These are phyloP conservation scores for Pyricularia grisea DNA, from an alignment of 2,329 filamentous ascomycete genomes.

Conservation along the genomic window DNA sequence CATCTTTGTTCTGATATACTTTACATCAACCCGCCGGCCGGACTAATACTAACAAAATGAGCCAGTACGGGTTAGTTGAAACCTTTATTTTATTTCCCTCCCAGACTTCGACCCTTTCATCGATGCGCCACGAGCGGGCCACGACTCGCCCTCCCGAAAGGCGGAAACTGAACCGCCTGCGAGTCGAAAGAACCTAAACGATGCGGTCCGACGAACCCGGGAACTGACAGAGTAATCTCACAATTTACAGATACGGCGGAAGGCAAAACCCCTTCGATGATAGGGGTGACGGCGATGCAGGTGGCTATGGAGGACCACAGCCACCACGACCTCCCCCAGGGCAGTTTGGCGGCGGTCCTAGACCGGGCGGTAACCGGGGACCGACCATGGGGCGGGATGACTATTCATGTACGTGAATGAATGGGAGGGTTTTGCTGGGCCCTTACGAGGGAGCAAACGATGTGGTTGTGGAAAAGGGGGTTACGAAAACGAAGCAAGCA, in stretches of 20 bases:
- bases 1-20: neutral
- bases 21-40: neutral
- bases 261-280: conserved; percentile 49
- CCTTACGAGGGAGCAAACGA: neutral
- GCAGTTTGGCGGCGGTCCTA: conserved; percentile 19
- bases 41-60: conserved; percentile 26
- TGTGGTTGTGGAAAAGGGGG: neutral
- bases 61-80: conserved; percentile 46
- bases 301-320: conserved; percentile 22
- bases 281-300: conserved; percentile 28
- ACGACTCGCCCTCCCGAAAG: neutral
- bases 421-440: neutral
- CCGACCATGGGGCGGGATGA: conserved; percentile 24
- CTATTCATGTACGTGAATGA: conserved; percentile 22
- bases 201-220: neutral
- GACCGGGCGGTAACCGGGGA: conserved; percentile 15
- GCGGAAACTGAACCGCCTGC: neutral
- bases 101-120: neutral
- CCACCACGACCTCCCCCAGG: conserved; percentile 16
- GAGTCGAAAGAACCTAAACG: neutral
- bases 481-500: neutral
- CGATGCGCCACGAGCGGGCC: neutral
- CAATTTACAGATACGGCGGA: conserved; percentile 39
- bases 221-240: conserved; percentile 19
- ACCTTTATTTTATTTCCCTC: neutral